These are phyloP conservation scores for Nannochloropsis salina DNA, from an alignment of 108 stramenopile genomes.

Conservation along the genomic window DNA sequence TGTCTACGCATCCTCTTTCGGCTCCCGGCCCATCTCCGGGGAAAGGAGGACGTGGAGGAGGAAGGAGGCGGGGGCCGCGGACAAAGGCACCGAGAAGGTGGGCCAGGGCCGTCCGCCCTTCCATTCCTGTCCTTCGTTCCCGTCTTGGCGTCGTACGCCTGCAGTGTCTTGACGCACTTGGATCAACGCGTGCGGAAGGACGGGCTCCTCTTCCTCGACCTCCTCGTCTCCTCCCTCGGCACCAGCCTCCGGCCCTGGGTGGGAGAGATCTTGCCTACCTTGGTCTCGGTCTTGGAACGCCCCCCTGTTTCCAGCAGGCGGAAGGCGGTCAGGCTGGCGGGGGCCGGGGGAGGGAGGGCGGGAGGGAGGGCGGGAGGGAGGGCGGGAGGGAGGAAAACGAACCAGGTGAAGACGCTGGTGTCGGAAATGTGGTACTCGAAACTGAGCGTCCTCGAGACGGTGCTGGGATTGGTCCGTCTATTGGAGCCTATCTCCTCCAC, in stretches of 20 bases:
- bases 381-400: constrained; percentile 5
- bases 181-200: background rate
- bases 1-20: background rate
- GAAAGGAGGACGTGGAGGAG: background rate
- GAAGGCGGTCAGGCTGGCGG: background rate
- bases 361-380: background rate
- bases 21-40: background rate
- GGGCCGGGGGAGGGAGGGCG: background rate
- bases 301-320: background rate
- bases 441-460: background rate
- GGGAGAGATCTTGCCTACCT: background rate
- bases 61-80: background rate
- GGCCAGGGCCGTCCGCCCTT: background rate
- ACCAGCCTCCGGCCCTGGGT: background rate
- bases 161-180: background rate
- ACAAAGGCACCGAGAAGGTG: background rate
- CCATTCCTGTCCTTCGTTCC: background rate
- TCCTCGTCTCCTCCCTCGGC: background rate
- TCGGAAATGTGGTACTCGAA: background rate
- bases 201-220: background rate
- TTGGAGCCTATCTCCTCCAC: too few species aligned
- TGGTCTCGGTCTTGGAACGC: background rate
- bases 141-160: background rate
- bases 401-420: background rate
- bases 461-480: background rate